These are phyloP conservation scores for Arthrobotrys pseudoclavata DNA, from an alignment of 2,329 filamentous ascomycete species.

Conservation along the genomic window DNA sequence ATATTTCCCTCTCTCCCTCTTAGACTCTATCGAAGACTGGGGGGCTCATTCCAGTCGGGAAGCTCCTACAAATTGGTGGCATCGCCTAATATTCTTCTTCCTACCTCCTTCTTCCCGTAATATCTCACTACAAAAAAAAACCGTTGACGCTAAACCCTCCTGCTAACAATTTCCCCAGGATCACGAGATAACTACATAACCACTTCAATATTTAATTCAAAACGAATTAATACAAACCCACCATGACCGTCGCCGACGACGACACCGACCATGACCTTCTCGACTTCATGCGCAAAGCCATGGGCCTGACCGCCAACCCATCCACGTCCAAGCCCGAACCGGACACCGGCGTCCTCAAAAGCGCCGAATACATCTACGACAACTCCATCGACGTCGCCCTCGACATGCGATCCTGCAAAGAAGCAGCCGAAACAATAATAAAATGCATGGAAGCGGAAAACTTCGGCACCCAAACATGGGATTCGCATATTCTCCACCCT, in stretches of 20 bases:
- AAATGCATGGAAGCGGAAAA: conserved; percentile 83
- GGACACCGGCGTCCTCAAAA: conserved; percentile 84
- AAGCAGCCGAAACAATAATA: conserved; percentile 83
- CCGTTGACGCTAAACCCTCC: background rate
- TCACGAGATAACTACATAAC: background rate
- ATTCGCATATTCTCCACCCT: conserved; percentile 89
- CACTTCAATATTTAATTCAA: background rate
- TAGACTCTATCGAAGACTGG: background rate
- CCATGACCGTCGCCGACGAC: conserved; percentile 51
- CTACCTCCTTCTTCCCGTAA: background rate
- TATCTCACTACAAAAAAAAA: background rate
- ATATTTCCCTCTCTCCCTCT: background rate
- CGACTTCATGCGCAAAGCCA: conserved; percentile 62
- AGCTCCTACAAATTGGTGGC: background rate
- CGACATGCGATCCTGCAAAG: conserved; percentile 84
- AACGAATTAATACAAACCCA: background rate
- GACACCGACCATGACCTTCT: conserved; percentile 63
- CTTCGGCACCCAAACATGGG: conserved; percentile 89
- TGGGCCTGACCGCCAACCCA: conserved; percentile 49
- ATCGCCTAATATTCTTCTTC: background rate
- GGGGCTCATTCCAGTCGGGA: background rate
- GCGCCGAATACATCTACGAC: conserved; percentile 88
- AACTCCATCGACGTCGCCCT: conserved; percentile 94
- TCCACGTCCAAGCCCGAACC: conserved; percentile 68
- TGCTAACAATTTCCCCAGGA: conserved; percentile 6